These are phyloP conservation scores for Calonectria pteridis DNA, from an alignment of 2,329 filamentous ascomycete species.

Conservation along the genomic window DNA sequence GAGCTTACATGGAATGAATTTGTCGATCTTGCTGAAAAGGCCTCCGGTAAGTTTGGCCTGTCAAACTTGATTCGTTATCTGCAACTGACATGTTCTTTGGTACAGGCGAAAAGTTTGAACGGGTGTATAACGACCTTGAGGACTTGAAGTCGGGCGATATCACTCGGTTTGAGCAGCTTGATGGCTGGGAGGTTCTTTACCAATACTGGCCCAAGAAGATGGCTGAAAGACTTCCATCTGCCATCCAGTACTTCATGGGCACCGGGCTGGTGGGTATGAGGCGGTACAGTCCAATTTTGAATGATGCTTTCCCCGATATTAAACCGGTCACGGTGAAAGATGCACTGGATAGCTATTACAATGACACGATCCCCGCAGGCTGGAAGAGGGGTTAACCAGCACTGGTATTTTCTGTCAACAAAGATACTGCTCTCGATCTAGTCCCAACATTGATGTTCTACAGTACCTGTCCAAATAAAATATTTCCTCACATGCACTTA, in stretches of 20 bases:
- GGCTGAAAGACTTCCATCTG: neutral
- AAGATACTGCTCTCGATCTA: neutral
- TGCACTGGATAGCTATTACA: neutral
- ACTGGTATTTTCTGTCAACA: neutral
- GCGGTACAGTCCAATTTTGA: neutral
- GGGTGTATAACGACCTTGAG: neutral
- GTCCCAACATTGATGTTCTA: neutral
- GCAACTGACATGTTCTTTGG: neutral
- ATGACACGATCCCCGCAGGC: neutral
- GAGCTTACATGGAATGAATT: neutral
- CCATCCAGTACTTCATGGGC: conserved; percentile 2
- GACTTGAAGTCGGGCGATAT: neutral
- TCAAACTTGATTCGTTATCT: too few species aligned
- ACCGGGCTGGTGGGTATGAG: neutral
- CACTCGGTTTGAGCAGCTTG: neutral
- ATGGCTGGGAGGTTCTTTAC: neutral
- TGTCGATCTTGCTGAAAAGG: neutral
- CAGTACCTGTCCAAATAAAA: neutral
- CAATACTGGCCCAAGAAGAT: conserved; percentile 1
- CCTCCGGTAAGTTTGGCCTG: neutral
- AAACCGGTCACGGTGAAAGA: neutral
- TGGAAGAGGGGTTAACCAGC: neutral
- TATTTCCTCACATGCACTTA: neutral
- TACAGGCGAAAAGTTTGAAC: neutral
- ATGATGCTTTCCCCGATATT: neutral